Conservation (phyloP, 495 filamentous ascomycete genomes). For the Filosporella fistucella region DNA sequence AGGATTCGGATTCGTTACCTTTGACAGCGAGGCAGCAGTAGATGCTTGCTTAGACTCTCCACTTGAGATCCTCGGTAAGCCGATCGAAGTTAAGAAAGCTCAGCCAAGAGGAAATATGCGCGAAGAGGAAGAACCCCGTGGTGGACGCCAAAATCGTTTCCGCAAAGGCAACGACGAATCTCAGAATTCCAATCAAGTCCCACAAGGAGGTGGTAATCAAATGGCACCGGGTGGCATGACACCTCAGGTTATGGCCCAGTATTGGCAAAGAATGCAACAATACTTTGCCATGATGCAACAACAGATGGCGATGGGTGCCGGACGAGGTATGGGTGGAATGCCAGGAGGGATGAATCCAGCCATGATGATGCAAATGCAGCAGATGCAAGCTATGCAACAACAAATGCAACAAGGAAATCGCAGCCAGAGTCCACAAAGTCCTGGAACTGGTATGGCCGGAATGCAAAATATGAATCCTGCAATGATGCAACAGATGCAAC, state of each 20-base stretch:
- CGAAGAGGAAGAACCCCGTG: conserved; percentile 75
- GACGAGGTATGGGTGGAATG: conserved; percentile 34
- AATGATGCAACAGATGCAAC: conserved; percentile 85
- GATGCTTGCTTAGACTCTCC: conserved; percentile 76
- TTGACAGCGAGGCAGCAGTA: conserved; percentile 92
- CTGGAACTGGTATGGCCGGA: conserved; percentile 23
- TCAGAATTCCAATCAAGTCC: conserved; percentile 31
- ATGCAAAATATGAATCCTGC: conserved; percentile 42
- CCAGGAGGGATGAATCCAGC: conserved; percentile 49
- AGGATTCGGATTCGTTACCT: conserved; percentile 98
- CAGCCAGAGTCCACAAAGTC: conserved; percentile 45
- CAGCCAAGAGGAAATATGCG: conserved; percentile 93
- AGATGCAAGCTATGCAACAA: conserved; percentile 60
- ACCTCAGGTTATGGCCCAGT: conserved; percentile 95
- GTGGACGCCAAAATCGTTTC: conserved; percentile 38
- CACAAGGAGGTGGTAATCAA: conserved; percentile 35
- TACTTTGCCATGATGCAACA: conserved; percentile 95
- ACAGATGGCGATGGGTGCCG: conserved; percentile 57
- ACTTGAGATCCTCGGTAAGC: conserved; percentile 90
- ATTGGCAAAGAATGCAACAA: conserved; percentile 95
- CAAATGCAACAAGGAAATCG: conserved; percentile 45
- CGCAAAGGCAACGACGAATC: conserved; percentile 46
- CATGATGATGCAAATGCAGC: conserved; percentile 73
- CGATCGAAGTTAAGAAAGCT: conserved; percentile 97
- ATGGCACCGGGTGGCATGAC: conserved; percentile 67